phyloP scores from a whole-genome alignment of 2,329 filamentous ascomycete genomes.

The Pestalotiopsis sp. region DNA sequence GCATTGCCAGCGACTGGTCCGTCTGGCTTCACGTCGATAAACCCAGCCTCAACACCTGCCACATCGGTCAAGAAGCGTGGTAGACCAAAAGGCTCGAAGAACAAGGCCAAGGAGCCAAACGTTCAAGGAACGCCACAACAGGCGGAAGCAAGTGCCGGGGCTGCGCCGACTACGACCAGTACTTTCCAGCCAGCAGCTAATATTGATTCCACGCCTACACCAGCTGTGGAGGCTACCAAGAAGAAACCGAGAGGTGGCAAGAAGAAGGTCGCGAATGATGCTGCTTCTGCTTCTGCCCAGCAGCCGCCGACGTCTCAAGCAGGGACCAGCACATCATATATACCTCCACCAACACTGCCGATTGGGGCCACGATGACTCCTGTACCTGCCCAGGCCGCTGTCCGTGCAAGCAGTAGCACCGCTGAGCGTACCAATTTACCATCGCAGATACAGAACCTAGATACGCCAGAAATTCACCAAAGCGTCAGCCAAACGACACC shows the following conservation, averaged over 20 bases:
- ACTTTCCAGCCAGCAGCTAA: conserved; percentile 26
- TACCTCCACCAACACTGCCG: conserved; percentile 18
- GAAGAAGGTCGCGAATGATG: conserved; percentile 29
- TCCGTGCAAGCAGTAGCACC: conserved; percentile 18
- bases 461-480: conserved; percentile 4
- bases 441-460: conserved; percentile 12
- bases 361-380: background rate
- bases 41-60: conserved; percentile 25
- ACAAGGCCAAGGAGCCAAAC: conserved; percentile 43
- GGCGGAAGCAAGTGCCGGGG: conserved; percentile 16
- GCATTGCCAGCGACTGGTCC: conserved; percentile 27
- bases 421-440: conserved; percentile 23
- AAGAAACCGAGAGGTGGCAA: conserved; percentile 39
- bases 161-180: conserved; percentile 27
- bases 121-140: conserved; percentile 27
- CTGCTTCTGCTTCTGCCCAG: background rate
- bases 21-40: conserved; percentile 34
- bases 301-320: background rate
- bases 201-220: conserved; percentile 19
- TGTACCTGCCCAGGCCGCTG: conserved; percentile 5
- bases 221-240: conserved; percentile 30
- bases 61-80: conserved; percentile 43
- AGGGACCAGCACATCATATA: conserved; percentile 18
- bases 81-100: conserved; percentile 57
- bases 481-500: conserved; percentile 17